Base-by-base conservation (phyloP, 2,329 filamentous ascomycete species). In the Penicillium hesseltinei region DNA sequence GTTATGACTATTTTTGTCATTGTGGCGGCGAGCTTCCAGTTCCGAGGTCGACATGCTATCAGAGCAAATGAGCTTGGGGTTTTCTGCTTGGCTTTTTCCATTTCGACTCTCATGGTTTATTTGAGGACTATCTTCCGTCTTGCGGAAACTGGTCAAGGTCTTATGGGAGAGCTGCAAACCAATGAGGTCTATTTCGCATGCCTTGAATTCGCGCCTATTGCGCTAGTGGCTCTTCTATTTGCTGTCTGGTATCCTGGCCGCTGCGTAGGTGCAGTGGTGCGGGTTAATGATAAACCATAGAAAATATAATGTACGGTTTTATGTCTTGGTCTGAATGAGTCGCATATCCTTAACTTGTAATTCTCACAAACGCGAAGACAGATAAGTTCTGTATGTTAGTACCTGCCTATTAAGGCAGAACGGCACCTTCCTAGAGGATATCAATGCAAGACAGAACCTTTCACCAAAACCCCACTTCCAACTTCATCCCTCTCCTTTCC, bases 201-300 rank as follows among this genome's bases (percentile, higher is more conserved):
- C 23, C 60, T 62, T 35, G 60, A 62, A 33, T 62, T 62, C 11
- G 58, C 60, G n/a, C 60, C 60, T 27, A 53, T 62, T n/a, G 58
- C 60, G 15, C 42, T 62, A 19, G 52, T 61, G n/a, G 58, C 44
- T 35, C 50, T 61, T 38, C 42, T 62, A 3, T 43, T 61, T 38
- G 55, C 51, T n/a, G 42, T 62, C 10, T 62, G 52, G 54, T 56
- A 62, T 49, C 60, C 58, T 2, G 60, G 60, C 40, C 58, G 51
- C 43, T 61, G 58, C 13, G 49, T 51, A 33, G 39, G 49, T 0
- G 49, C 33, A 19, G 39, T 5, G 38, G 29, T 44, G 29, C 49
- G 39, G 7, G 19, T 25, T 27, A 15, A 35, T 35, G 49, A 51
- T n/a, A 51, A 51, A 35, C 9, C 39, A 27, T 51, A 44, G 27